Evolutionary conservation across 352 stramenopile genomes (phyloP), one percentile per base, ranked within the genome.

Genomic region (Pythium insidiosum): DNA sequence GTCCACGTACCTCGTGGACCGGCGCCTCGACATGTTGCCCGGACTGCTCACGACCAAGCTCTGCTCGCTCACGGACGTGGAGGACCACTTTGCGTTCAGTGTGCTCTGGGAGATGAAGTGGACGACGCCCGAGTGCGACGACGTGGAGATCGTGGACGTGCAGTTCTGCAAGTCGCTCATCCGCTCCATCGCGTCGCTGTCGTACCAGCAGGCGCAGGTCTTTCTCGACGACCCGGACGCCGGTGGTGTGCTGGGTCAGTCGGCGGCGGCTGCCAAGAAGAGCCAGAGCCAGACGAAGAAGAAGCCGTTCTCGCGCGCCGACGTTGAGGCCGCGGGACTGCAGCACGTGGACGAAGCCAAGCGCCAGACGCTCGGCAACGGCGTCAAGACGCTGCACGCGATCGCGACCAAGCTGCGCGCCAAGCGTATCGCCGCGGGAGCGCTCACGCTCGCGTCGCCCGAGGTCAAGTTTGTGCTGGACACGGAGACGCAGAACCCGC

Each of bases 1-100:
- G 20, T 98, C 94, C 1, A 98, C 97, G 1, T 99, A 99, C 66
- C 79, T 99, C 19, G 96, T 99, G 5, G 96, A 98, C 22, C 81
- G 88, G 58, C 73, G 78, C 0, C 65, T 95, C 28, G 89, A 97
- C 54, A 98, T 98, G 91, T 61, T 98, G 33, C 91, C 91, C 3
- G 72, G 74, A 1, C 66, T 98, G 16, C 66, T 98, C 1, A 88
- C 74, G 42, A 72, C 64, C 1, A 76, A 97, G 38, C 55, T 98
- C 25, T 97, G 89, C 51, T 97, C 89, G 22, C 61, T 98, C 23
- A 89, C 97, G 52, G 75, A 92, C 38, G 73, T 83, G 26, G 68
- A 74, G 26, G 88, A 98, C 43, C 76, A 88, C 9, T 62, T 96
- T 11, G 85, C 89, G 2, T 80, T 98, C 26, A 95, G 78, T 38